A percentile compares a stretch with the other conserved stretches of the same genome.
phyloP scores from a whole-genome alignment of 176 grass and related monocot genomes.

The Pontederia crassipes region DNA sequence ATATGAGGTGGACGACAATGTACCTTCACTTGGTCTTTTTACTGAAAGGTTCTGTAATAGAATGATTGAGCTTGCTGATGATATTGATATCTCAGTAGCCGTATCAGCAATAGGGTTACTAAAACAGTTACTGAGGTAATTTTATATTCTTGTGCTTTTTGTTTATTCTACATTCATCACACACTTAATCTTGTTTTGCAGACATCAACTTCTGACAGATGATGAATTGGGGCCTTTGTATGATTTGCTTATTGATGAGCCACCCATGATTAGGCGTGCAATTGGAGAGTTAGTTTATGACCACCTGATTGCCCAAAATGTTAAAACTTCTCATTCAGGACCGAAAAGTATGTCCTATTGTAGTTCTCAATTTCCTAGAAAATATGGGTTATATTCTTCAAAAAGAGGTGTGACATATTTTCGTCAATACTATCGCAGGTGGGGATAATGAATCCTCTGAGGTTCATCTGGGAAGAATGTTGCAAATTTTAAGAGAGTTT shows the following conservation, averaged over 20 bases:
- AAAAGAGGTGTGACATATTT: not conserved
- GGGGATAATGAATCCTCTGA: constrained; percentile 69
- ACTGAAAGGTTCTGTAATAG: constrained; percentile 84
- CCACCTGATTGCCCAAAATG: constrained; percentile 89
- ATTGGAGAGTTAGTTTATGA: constrained; percentile 99
- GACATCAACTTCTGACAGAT: constrained; percentile 92
- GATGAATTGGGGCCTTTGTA: constrained; percentile 93
- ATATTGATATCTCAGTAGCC: constrained; percentile 93
- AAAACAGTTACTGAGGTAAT: constrained; percentile 82
- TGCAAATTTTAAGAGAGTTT: constrained; percentile 96
- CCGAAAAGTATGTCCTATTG: constrained; percentile 34
- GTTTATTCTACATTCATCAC: not conserved
- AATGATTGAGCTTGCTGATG: constrained; percentile 98
- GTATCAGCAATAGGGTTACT: constrained; percentile 94
- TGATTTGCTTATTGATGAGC: constrained; percentile 98
- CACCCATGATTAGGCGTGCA: constrained; percentile 92
- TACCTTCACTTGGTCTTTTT: constrained; percentile 82
- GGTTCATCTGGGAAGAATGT: constrained; percentile 82
- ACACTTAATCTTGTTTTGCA: constrained; percentile 27
- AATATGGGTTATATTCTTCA: constrained; percentile 9
- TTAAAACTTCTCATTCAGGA: constrained; percentile 67
- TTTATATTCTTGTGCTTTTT: constrained; percentile 1
- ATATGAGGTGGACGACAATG: constrained; percentile 81
- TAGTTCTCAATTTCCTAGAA: constrained; percentile 4
- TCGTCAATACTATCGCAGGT: constrained; percentile 24